A percentile compares a stretch with the other conserved stretches of the same genome.
Evolutionary conservation across 495 filamentous ascomycete genomes (phyloP).

Genomic region (Penicillium longicatenatum): DNA sequence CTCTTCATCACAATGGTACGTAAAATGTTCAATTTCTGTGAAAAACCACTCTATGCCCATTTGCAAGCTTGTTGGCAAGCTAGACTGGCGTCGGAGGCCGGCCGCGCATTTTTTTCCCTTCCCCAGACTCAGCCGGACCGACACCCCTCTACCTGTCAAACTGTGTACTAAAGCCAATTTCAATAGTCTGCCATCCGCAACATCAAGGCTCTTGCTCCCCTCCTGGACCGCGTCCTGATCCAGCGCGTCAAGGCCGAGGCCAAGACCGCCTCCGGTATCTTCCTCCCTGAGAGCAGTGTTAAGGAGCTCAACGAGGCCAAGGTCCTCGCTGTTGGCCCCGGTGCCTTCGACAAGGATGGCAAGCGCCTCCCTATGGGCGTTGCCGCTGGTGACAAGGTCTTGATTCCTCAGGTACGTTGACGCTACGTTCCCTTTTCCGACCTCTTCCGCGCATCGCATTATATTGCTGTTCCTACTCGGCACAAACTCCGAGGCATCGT

Average conservation of each 20-base stretch:
- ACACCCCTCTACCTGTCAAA: background rate
- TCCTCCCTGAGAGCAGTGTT: conserved; percentile 93
- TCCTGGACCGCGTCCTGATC: conserved; percentile 97
- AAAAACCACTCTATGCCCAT: background rate
- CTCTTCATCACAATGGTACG: conserved; percentile 29
- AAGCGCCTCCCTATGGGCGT: conserved; percentile 83
- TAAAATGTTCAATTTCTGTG: background rate
- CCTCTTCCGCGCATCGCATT: conserved; percentile 8
- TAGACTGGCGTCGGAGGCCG: conserved; percentile 1
- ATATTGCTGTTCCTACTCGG: background rate
- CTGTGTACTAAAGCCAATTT: conserved; percentile 6
- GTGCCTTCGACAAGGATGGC: conserved; percentile 81
- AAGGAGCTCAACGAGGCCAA: conserved; percentile 98
- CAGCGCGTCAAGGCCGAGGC: conserved; percentile 97
- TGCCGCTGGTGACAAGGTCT: conserved; percentile 79
- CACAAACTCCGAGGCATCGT: background rate
- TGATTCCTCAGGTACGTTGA: conserved; percentile 88
- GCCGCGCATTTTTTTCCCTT: conserved; percentile 14
- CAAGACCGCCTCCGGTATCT: conserved; percentile 95
- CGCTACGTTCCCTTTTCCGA: background rate
- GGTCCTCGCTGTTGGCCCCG: conserved; percentile 94
- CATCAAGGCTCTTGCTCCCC: conserved; percentile 92
- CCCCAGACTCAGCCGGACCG: conserved; percentile 7
- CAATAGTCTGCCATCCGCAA: conserved; percentile 73
- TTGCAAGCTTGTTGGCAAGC: conserved; percentile 4